A percentile compares a stretch with the other conserved stretches of the same genome.
Conservation (phyloP, 495 filamentous ascomycete species). For the Aeminium ludgeri region DNA sequence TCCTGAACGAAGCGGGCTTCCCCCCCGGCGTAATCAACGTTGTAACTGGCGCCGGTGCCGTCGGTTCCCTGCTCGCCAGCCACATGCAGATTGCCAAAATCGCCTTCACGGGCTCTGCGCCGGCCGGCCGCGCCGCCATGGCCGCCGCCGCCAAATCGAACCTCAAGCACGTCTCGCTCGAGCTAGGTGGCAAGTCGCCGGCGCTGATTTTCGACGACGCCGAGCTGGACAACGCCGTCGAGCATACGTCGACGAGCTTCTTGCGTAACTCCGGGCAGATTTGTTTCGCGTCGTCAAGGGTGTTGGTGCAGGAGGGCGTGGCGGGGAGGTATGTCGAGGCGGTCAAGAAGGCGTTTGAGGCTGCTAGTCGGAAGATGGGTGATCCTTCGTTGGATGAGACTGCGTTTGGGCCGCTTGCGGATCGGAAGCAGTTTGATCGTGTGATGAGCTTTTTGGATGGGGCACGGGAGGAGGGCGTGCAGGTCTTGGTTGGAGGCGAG, state of each 20-base stretch:
- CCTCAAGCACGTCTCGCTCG: slow-evolving; percentile 24
- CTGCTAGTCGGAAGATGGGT: slow-evolving; percentile 17
- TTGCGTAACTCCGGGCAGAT: slow-evolving; percentile 20
- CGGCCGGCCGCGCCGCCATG: slow-evolving; percentile 21
- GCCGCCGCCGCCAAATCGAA: slow-evolving; percentile 22
- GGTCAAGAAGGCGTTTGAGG: slow-evolving; percentile 21
- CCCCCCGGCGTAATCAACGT: slow-evolving; percentile 17
- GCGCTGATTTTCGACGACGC: slow-evolving; percentile 25
- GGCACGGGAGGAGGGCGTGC: neutral
- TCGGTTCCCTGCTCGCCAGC: slow-evolving; percentile 19
- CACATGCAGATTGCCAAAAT: slow-evolving; percentile 26
- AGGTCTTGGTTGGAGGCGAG: slow-evolving; percentile 10
- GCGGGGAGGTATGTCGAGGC: slow-evolving; percentile 21
- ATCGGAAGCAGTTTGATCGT: slow-evolving; percentile 23
- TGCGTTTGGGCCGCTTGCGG: slow-evolving; percentile 22
- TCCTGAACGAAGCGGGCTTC: slow-evolving; percentile 25
- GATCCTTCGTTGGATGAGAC: slow-evolving; percentile 14
- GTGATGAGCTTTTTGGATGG: slow-evolving; percentile 22
- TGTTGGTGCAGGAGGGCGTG: slow-evolving; percentile 22
- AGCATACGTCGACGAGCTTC: slow-evolving; percentile 8
- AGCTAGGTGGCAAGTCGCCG: slow-evolving; percentile 26
- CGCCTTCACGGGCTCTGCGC: slow-evolving; percentile 22
- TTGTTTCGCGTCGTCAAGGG: slow-evolving; percentile 19
- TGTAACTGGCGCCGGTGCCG: slow-evolving; percentile 19
- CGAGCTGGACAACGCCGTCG: slow-evolving; percentile 22